Percentiles rank a stretch among this genome's conserved stretches.
Evolutionary conservation across 495 filamentous ascomycete genomes (phyloP).

Genomic region (Pseudomonodictys pantanalensis): DNA sequence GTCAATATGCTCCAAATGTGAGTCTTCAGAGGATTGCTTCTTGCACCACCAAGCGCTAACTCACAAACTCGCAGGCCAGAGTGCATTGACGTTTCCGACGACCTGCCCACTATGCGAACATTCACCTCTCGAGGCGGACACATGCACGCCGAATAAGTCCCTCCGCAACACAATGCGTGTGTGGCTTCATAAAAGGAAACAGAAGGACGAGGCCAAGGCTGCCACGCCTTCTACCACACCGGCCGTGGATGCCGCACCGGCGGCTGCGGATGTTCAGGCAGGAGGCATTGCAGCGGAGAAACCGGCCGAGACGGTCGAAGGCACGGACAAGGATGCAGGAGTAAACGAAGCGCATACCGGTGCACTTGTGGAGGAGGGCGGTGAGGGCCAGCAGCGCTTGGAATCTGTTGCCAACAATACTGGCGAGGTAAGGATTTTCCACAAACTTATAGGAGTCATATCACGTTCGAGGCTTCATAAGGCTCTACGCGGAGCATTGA

Average conservation of each 20-base stretch:
- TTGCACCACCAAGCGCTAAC: background rate
- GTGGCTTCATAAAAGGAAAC: constrained; percentile 82
- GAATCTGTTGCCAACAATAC: background rate
- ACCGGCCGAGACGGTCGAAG: constrained; percentile 10
- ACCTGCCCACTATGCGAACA: constrained; percentile 93
- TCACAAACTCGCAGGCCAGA: constrained; percentile 59
- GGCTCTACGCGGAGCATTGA: too few relatives aligned
- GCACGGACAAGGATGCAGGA: background rate
- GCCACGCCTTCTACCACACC: constrained; percentile 38
- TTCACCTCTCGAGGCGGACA: constrained; percentile 73
- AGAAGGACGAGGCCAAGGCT: constrained; percentile 63
- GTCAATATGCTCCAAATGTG: constrained; percentile 87
- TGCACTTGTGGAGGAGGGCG: background rate
- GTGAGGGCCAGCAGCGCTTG: background rate
- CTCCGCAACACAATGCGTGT: constrained; percentile 85
- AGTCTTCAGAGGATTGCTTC: constrained; percentile 37
- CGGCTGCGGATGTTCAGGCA: constrained; percentile 25
- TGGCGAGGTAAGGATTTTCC: background rate
- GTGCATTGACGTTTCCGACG: constrained; percentile 50
- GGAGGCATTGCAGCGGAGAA: constrained; percentile 31
- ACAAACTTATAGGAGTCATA: too few relatives aligned
- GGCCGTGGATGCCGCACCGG: constrained; percentile 15
- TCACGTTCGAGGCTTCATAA: too few relatives aligned
- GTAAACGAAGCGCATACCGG: background rate
- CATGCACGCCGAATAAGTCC: constrained; percentile 85